Base-by-base conservation (phyloP, 352 stramenopile species). In the Elongisporangium prolatum region DNA sequence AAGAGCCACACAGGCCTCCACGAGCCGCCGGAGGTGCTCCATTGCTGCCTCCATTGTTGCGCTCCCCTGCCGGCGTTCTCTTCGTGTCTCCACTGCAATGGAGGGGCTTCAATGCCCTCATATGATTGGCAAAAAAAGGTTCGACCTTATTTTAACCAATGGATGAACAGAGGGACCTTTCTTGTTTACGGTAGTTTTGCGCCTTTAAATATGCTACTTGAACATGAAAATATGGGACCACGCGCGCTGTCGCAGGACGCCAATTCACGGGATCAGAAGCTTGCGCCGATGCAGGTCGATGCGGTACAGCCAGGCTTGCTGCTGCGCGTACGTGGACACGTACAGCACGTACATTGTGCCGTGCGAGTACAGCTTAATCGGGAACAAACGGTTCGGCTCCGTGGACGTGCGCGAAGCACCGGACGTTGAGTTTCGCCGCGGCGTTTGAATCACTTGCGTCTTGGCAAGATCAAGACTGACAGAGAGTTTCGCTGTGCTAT, bases 221-320 rank as follows among this genome's bases (percentile, higher is more conserved):
- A 63, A 63, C 58, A 63, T 22, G 52, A 59, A 63, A 59, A 52
- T 48, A 59, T 25, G n/a, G n/a, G 21, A 21, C 14, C n/a, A 34
- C 9, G 48, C 49, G 18, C 50, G 28, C 54, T 48, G 18, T 25
- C n/a, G 55, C 55, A 18, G n/a, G 28, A 40, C 28, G 28, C 28
- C 28, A 21, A 63, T 13, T 40, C 75, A 92, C 50, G 80, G 80
- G 57, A 92, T 83, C n/a, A 91, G 69, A n/a, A 91, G 69, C 54
- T 84, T 62, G 13, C 81, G 80, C 6, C 82, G 81, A 38, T 89
- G 79, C 52, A 83, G 63, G 34, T 91, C 77, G 60, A 92, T 91
- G 60, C 84, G 80, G 72, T 89, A 91, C 63, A 86, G 80, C 84
- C 84, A 93, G 6, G 70, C 72, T 63, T 87, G 81, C 63, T 91